These are phyloP conservation scores for Globisporangium radiosum DNA, from an alignment of 352 stramenopile genomes.

Conservation along the genomic window DNA sequence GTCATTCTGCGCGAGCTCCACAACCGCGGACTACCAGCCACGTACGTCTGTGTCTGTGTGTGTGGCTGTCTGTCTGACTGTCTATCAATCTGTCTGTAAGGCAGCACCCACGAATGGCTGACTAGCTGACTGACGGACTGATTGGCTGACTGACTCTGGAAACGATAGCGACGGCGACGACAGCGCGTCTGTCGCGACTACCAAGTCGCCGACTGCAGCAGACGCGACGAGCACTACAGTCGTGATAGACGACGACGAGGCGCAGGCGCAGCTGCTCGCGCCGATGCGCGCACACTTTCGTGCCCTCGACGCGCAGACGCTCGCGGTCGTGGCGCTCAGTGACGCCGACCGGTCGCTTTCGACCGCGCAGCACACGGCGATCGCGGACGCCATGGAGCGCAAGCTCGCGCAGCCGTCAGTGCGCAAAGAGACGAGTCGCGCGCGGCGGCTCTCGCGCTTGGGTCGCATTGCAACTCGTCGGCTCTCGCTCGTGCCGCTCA, in stretches of 20 bases:
- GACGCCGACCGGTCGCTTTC: slow-evolving; percentile 61
- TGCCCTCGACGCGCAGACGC: slow-evolving; percentile 36
- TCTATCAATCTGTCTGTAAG: too few species aligned
- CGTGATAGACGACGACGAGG: slow-evolving; percentile 9
- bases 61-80: neutral
- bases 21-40: slow-evolving; percentile 13
- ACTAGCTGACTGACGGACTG: too few species aligned
- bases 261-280: slow-evolving; percentile 13
- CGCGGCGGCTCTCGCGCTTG: slow-evolving; percentile 51
- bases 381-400: slow-evolving; percentile 74
- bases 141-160: too few species aligned
- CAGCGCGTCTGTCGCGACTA: too few species aligned
- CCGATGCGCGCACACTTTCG: slow-evolving; percentile 47
- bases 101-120: too few species aligned
- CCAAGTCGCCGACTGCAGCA: too few species aligned
- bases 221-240: slow-evolving; percentile 2
- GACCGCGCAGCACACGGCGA: slow-evolving; percentile 49
- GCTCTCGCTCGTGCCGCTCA: slow-evolving; percentile 40
- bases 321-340: slow-evolving; percentile 58
- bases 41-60: slow-evolving; percentile 3
- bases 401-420: slow-evolving; percentile 54
- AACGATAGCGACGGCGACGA: neutral
- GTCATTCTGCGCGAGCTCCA: slow-evolving; percentile 47
- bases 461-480: slow-evolving; percentile 39
- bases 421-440: slow-evolving; percentile 53